These are phyloP conservation scores for Apophysomyces ossiformis DNA, from an alignment of 371 early-diverging fungal genomes.

Conservation along the genomic window DNA sequence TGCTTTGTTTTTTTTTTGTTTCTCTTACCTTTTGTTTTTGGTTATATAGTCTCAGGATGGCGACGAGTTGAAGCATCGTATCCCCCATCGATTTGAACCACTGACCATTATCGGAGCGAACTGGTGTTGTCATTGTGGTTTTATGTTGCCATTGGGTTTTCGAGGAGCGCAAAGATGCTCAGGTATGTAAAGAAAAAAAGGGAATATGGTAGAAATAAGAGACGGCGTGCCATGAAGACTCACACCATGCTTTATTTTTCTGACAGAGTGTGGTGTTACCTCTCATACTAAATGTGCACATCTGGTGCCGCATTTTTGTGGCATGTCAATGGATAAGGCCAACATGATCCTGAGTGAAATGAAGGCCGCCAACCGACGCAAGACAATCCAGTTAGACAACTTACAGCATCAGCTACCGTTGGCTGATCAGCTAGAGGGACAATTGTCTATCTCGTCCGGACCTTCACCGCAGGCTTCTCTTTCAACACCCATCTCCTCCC, in stretches of 20 bases:
- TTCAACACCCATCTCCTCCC: not conserved
- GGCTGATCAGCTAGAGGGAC: not conserved
- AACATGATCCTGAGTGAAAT: conserved; percentile 82
- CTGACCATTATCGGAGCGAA: conserved; percentile 78
- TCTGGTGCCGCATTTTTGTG: conserved; percentile 94
- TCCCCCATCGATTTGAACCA: conserved; percentile 92
- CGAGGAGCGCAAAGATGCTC: conserved; percentile 70
- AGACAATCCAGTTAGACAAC: conserved; percentile 22
- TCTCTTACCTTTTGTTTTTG: conserved; percentile 64
- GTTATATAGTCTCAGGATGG: conserved; percentile 56
- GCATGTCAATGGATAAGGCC: conserved; percentile 86
- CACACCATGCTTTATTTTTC: not conserved
- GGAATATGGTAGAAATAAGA: not conserved
- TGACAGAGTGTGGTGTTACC: conserved; percentile 76
- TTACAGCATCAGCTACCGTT: conserved; percentile 9
- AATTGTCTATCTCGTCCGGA: not conserved
- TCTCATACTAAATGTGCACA: conserved; percentile 91
- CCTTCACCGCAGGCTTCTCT: not conserved
- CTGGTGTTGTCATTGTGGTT: conserved; percentile 99
- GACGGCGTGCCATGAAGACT: too few species aligned
- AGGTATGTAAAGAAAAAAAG: conserved; percentile 17
- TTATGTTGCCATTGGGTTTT: conserved; percentile 87
- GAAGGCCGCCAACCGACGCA: conserved; percentile 60
- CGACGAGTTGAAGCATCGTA: conserved; percentile 83
- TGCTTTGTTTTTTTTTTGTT: conserved; percentile 59